Evolutionary conservation across 2,329 filamentous ascomycete species (phyloP), one percentile per base, ranked within the genome.

Genomic region (Trichoderma sp.): DNA sequence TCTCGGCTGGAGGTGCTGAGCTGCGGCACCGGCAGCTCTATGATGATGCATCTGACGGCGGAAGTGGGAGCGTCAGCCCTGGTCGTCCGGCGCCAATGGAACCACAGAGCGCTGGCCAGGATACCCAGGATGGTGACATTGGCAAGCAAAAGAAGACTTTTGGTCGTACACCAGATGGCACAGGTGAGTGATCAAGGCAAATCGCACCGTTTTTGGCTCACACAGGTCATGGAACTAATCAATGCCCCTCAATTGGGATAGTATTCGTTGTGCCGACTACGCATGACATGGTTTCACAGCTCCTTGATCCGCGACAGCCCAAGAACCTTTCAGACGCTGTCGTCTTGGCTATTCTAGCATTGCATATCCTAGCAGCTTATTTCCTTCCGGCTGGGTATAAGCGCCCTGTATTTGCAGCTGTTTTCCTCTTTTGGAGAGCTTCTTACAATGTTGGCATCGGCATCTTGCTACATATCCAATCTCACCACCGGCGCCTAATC

Each of bases 221-320:
- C 30, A n/a, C 47, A 43, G 11, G 67, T 43, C 57, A 9, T 64
- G 28, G 43, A 61, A 59, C 74, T 76, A 73, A 76, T 53, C 53
- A 20, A 13, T 12, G 30, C 71, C 47, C 39, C 30, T 32, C n/a
- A n/a, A 30, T 20, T 23, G 26, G 13, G 6, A 62, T 78, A 98
- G 96, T 97, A 77, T 99, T 99, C 80, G 92, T 94, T 72, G 96
- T 99, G 69, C 96, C 96, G 62, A 91, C 94, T 74, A 99, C 96
- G 71, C 94, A 98, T 86, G 96, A 99, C 84, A 98, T 99, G 96
- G 95, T 99, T 76, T 97, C 95, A 66, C 96, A 98, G 84, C 88
- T 99, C 70, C 90, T 99, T 76, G 96, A 97, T 77, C 96, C 96
- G 66, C 93, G 92, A 75, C 92, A 98, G 80, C 94, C 96, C 68